Conservation (phyloP, 306 rosid genomes). For the Sphenostylis stenocarpa region DNA sequence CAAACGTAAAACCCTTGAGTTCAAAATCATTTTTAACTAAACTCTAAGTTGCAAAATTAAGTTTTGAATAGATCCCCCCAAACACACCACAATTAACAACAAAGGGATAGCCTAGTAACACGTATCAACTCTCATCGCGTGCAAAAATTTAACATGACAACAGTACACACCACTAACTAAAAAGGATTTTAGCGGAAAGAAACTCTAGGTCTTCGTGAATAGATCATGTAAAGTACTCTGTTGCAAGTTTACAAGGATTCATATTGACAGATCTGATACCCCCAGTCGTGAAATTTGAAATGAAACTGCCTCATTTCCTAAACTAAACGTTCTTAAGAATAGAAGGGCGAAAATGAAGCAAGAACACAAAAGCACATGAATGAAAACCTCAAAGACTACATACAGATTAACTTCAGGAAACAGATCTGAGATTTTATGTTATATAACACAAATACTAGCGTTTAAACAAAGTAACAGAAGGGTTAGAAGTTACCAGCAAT, state of each 20-base stretch:
- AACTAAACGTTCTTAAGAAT: background rate
- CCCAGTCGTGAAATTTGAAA: background rate
- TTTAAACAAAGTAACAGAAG: background rate
- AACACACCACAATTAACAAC: background rate
- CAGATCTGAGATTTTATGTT: slow-evolving; percentile 29
- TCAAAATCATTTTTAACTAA: background rate
- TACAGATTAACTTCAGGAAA: background rate
- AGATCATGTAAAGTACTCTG: background rate
- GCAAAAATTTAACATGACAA: background rate
- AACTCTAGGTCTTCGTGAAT: background rate
- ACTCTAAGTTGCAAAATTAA: background rate
- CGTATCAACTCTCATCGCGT: background rate
- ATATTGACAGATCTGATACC: slow-evolving; percentile 19
- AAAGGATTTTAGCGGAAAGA: background rate
- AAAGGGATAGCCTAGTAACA: background rate
- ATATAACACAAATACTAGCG: background rate
- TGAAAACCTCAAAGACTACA: background rate
- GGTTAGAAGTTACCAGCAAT: slow-evolving; percentile 53
- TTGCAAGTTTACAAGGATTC: background rate
- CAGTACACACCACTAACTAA: background rate
- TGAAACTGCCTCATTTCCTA: background rate
- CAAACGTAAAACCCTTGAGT: background rate
- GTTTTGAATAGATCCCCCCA: background rate
- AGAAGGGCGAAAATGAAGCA: background rate
- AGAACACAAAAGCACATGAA: background rate